Evolutionary conservation across 2,329 filamentous ascomycete genomes (phyloP), one percentile per base, ranked within the genome.

Genomic region (Talaromyces pinophilus): DNA sequence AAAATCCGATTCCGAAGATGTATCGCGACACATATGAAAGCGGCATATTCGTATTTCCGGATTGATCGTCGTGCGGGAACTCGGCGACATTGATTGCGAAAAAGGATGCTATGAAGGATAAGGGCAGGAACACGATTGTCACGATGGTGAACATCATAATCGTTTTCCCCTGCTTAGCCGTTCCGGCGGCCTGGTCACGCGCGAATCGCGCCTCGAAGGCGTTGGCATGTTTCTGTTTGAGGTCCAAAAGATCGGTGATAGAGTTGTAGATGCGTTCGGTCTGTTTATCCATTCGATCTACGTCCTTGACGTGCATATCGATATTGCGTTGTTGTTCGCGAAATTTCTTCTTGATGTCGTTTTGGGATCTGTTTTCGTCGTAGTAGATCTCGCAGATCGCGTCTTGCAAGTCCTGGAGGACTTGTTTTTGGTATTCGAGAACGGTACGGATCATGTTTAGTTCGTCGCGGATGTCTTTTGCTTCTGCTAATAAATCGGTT

Each of bases 151-250:
- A 87, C 7, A 87, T 82, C 82, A 87, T 84, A 67, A 87, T 83
- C 0, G 83, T 86, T 65, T 84, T 84, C 1, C 79, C 83, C 76
- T 89, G 82, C 7, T 83, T 80, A 0, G 86, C 85, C 0, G 87
- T 88, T 0, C 85, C 84, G 2, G 85, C 82, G 0, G 88, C 87
- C 73, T 89, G 87, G 60, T 89, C 85, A 25, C 79, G 77, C 3
- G 77, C 76, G 65, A 80, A 89, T 2, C 87, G 84, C 1, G 87
- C 88, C 72, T 90, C 88, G 57, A 89, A 85, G 0, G 86, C 87
- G 75, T 90, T 90, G 69, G 87, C 87, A 66, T 90, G 87, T 74
- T 90, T 90, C 71, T 90, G 88, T 71, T 90, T 90, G 0, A 90
- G 81, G 69, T 90, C 88, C 0, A 90, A 83, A 5, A 90, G 77